Conservation (phyloP, 106 monocot species). For the Acanthochlamys bracteata region DNA sequence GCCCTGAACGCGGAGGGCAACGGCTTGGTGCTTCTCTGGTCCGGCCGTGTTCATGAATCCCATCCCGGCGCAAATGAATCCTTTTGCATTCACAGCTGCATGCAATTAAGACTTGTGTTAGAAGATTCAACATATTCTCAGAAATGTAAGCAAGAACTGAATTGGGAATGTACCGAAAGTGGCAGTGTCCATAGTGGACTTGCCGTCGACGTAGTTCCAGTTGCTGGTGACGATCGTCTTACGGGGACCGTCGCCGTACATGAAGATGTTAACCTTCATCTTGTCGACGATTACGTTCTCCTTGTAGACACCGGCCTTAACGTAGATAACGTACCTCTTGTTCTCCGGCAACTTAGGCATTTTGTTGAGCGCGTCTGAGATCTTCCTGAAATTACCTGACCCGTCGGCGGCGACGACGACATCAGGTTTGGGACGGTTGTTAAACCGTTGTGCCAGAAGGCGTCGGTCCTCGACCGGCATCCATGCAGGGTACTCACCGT, state of each 20-base stretch:
- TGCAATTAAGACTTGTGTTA: no score
- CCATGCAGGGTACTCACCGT: not conserved
- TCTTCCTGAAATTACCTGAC: slow-evolving; percentile 45
- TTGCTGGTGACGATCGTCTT: slow-evolving; percentile 30
- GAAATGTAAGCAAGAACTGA: no score
- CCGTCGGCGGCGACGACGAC: slow-evolving; percentile 53
- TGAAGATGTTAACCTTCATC: slow-evolving; percentile 30
- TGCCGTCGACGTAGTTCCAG: slow-evolving; percentile 18
- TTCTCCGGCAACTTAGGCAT: slow-evolving; percentile 12
- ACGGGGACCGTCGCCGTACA: slow-evolving; percentile 56
- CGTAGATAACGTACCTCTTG: slow-evolving; percentile 41
- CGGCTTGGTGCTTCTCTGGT: slow-evolving; percentile 33
- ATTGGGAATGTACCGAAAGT: slow-evolving; percentile 40
- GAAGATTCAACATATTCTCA: no score
- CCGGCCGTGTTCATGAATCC: slow-evolving; percentile 48
- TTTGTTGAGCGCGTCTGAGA: slow-evolving; percentile 31
- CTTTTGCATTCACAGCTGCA: slow-evolving; percentile 18
- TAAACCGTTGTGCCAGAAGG: not conserved
- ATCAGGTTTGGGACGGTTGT: slow-evolving; percentile 13
- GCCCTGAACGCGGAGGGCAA: slow-evolving; percentile 26
- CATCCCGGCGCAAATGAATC: slow-evolving; percentile 33
- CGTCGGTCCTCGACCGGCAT: not conserved
- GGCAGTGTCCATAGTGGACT: slow-evolving; percentile 27
- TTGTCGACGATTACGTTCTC: slow-evolving; percentile 30
- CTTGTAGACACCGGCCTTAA: slow-evolving; percentile 44